Evolutionary conservation across 2,329 filamentous ascomycete species (phyloP).

Genomic region (Ophiocordyceps camponoti-saundersi): DNA sequence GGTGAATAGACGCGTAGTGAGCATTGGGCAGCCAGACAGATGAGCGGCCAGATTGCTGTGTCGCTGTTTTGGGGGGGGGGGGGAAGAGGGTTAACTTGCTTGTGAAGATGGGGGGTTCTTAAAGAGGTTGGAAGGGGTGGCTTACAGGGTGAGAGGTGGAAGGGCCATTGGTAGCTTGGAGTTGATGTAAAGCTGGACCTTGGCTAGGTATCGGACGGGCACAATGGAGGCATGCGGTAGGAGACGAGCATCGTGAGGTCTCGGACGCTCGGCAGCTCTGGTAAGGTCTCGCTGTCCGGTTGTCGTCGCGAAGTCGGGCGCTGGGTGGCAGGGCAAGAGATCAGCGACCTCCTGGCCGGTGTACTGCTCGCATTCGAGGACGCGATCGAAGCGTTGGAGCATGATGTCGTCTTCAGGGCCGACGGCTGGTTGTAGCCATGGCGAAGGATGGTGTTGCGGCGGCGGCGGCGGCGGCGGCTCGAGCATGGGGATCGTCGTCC

Average conservation of each 20-base stretch:
- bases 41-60: slow-evolving; percentile 40
- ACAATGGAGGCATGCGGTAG: slow-evolving; percentile 7
- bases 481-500: not conserved
- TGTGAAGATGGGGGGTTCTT: too few relatives aligned
- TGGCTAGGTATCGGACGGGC: slow-evolving; percentile 48
- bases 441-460: not conserved
- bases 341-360: slow-evolving; percentile 33
- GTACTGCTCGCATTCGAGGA: slow-evolving; percentile 48
- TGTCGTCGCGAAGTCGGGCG: not conserved
- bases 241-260: not conserved
- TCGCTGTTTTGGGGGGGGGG: not conserved
- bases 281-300: not conserved
- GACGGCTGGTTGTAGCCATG: not conserved
- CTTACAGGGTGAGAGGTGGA: slow-evolving; percentile 49
- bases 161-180: slow-evolving; percentile 53
- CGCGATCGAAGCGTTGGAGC: slow-evolving; percentile 38
- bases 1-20: slow-evolving; percentile 58
- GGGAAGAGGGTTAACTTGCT: too few relatives aligned
- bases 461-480: not conserved
- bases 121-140: slow-evolving; percentile 4
- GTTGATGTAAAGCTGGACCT: slow-evolving; percentile 66
- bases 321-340: slow-evolving; percentile 24
- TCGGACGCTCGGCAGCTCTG: not conserved
- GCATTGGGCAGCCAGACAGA: slow-evolving; percentile 65
- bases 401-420: not conserved